phyloP scores from a whole-genome alignment of 2,329 filamentous ascomycete species.

The Graphium sp. region DNA sequence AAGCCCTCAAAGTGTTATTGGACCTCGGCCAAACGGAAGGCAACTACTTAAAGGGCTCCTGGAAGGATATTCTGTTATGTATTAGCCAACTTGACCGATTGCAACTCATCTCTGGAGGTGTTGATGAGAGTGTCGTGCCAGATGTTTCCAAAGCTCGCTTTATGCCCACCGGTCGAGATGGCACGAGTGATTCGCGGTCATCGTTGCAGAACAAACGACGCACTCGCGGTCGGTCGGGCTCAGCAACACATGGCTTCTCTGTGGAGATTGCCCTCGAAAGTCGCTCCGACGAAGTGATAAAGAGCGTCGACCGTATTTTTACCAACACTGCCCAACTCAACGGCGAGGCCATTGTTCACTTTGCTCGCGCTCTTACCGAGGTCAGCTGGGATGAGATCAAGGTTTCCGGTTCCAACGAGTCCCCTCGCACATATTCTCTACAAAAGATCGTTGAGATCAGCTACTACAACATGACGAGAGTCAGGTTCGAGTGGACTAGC shows the following conservation, averaged over 20 bases:
- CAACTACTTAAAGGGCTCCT: slow-evolving; percentile 74
- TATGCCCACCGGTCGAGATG: slow-evolving; percentile 38
- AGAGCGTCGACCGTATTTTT: slow-evolving; percentile 88
- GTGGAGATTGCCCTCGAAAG: slow-evolving; percentile 81
- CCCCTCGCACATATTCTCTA: slow-evolving; percentile 87
- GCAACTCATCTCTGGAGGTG: slow-evolving; percentile 85
- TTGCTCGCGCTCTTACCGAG: slow-evolving; percentile 80
- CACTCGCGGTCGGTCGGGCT: slow-evolving; percentile 30
- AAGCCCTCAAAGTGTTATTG: slow-evolving; percentile 79
- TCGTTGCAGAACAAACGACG: slow-evolving; percentile 38
- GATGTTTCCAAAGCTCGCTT: slow-evolving; percentile 79
- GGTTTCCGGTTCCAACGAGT: slow-evolving; percentile 89
- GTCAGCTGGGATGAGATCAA: slow-evolving; percentile 99
- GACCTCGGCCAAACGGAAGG: slow-evolving; percentile 90
- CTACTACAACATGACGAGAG: slow-evolving; percentile 98
- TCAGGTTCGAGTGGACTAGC: slow-evolving; percentile 94
- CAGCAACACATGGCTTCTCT: slow-evolving; percentile 49
- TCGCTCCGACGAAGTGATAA: slow-evolving; percentile 82
- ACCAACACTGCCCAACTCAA: slow-evolving; percentile 88
- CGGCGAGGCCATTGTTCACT: slow-evolving; percentile 88
- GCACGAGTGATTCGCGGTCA: slow-evolving; percentile 41
- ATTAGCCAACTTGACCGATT: slow-evolving; percentile 92
- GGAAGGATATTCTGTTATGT: slow-evolving; percentile 89
- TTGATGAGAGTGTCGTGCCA: slow-evolving; percentile 81
- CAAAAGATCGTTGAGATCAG: slow-evolving; percentile 98